phyloP scores from a whole-genome alignment of 257 asterid genomes.

The Rehmannia glutinosa region DNA sequence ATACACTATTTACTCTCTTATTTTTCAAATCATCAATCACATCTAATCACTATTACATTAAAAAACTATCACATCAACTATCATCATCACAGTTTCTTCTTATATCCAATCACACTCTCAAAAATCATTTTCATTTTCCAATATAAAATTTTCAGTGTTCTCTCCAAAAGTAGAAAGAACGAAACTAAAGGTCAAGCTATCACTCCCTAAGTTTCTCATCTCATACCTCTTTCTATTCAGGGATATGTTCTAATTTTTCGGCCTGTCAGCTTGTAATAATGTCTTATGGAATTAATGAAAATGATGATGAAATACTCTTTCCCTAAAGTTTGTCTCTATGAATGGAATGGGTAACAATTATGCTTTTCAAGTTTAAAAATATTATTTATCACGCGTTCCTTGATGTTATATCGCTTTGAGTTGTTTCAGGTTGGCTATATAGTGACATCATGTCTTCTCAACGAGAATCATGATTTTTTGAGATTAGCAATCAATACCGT shows the following conservation, averaged over 20 bases:
- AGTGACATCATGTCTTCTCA: constrained; percentile 92
- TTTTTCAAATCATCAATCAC: no score
- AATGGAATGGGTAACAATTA: background rate
- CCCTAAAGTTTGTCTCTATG: background rate
- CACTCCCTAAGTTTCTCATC: background rate
- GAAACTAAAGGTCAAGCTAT: no score
- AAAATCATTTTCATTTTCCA: no score
- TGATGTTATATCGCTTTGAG: constrained; percentile 20
- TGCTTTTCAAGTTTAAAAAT: constrained; percentile 3
- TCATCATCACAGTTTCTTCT: no score
- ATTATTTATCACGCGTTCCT: constrained; percentile 12
- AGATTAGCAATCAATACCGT: constrained; percentile 96
- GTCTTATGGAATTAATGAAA: background rate
- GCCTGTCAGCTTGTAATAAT: background rate
- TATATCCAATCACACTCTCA: no score
- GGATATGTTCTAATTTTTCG: background rate
- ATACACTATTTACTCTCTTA: no score
- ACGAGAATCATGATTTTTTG: constrained; percentile 95
- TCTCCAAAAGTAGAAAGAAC: no score
- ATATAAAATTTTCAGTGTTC: no score
- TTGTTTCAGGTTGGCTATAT: constrained; percentile 91
- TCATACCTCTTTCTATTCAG: background rate
- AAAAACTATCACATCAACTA: no score
- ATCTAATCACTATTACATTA: no score
- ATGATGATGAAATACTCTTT: background rate